Evolutionary conservation across 306 rosid species (phyloP), one percentile per base, ranked within the genome.

Genomic region (Nissolia schottii): DNA sequence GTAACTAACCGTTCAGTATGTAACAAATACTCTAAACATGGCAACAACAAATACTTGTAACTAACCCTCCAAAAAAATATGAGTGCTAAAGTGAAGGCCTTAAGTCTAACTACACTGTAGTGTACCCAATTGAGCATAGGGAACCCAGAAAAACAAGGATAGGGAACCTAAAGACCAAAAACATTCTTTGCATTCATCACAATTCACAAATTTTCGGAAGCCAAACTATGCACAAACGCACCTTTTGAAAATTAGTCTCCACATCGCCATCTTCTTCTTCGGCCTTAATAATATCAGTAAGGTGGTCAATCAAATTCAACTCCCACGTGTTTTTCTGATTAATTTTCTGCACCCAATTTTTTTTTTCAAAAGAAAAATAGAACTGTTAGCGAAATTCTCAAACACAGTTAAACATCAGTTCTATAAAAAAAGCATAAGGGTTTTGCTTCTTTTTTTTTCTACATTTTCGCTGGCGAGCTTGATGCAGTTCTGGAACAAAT

Each of bases 241-340:
- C 99, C 96, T 94, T 89, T 53, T 94, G 99, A 80, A 94, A 94
- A 75, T 94, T 94, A 6, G 97, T 94, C 86, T 94, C 98, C 1
- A 79, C 50, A 15, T 94, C 95, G 1, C 51, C 51, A 46, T 81
- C 76, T 62, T 94, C 97, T 64, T 89, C 90, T 71, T 86, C 97
- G 7, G 75, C 89, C 81, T 89, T 94, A 46, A 94, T 90, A 70
- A 91, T 84, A 76, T 94, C 97, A 13, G 96, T 84, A 37, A 94
- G 85, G 62, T 91, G 97, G 76, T 94, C 97, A 20, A 94, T 91
- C 96, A 94, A 77, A 76, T 86, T 89, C 73, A 94, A 83, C 79
- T 94, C 96, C 99, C 99, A 94, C 1, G 96, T 94, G 58, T 94
- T 94, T 66, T 89, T 94, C 83, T 94, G 96, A 88, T 94, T 94